Base-by-base conservation (phyloP, 2,329 filamentous ascomycete species). In the Ceratocystis eucalypticola region DNA sequence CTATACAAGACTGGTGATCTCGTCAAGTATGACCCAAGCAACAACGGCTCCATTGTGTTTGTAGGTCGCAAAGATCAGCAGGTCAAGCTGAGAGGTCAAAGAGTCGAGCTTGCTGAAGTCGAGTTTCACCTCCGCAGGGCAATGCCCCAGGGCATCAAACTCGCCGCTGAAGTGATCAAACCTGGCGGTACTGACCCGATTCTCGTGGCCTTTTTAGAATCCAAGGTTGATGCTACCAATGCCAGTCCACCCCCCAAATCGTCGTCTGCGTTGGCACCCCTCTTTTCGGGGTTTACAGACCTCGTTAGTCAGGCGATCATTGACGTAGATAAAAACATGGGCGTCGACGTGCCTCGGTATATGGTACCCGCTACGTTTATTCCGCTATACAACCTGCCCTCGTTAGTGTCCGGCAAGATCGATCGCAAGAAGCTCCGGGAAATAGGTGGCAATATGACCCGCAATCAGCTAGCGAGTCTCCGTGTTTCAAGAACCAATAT, bases 21-120 rank as follows among this genome's bases (percentile, higher is more conserved):
- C 0, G 83, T 81, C 0, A 77, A 76, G 30, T 83, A 84, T 65
- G 77, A 82, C 55, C 72, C 74, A 0, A 79, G 85, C 62, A 79
- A 80, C 1, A 78, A 83, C 45, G 80, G 81, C 0, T 77, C 77
- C 5, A 78, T 86, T 48, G 73, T 80, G 7, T 85, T 84, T 68
- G 76, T 86, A 48, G 84, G 85, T 17, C 79, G 87, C 62, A 86
- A 84, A 70, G 86, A 88, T 70, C 81, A 81, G n/a, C 85, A 86
- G 72, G 81, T 87, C 65, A 89, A 89, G 74, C 75, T 88, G 33
- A 78, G 80, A 10, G 88, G 88, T 30, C 86, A 83, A 69, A 77
- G 86, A 65, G 80, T 87, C 64, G 88, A 86, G 74, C 77, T 85
- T 22, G 77, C 78, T 0, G 80, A 82, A 69, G 80, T 82, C 5